Percentiles rank a stretch among this genome's conserved stretches.
phyloP scores from a whole-genome alignment of 2,329 filamentous ascomycete genomes.

The Fusarium phyllophilum region DNA sequence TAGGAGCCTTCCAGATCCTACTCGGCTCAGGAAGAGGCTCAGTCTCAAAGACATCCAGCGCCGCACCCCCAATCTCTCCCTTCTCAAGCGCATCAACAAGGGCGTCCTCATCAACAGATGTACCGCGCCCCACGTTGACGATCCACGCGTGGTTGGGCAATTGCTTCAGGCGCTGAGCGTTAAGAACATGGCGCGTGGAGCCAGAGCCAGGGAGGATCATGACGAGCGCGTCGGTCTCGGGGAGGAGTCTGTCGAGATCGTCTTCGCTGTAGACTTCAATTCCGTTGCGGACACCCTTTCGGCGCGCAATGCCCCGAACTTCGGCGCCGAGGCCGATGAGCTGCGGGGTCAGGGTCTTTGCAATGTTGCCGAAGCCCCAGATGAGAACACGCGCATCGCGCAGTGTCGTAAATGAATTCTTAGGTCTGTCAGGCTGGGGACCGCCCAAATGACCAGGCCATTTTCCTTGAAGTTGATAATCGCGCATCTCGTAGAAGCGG shows the following conservation, averaged over 20 bases:
- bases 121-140: conserved; percentile 63
- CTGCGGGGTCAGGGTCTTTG: conserved; percentile 66
- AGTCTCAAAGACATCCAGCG: conserved; percentile 60
- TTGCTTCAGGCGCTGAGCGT: conserved; percentile 61
- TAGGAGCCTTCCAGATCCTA: conserved; percentile 62
- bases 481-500: conserved; percentile 70
- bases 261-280: conserved; percentile 67
- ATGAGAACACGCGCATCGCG: conserved; percentile 67
- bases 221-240: conserved; percentile 70
- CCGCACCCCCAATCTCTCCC: conserved; percentile 58
- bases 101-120: conserved; percentile 60
- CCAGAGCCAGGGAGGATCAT: conserved; percentile 72
- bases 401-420: conserved; percentile 67
- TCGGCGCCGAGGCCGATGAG: conserved; percentile 65
- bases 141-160: conserved; percentile 68
- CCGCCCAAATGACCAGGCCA: conserved; percentile 73
- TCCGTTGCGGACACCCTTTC: conserved; percentile 66
- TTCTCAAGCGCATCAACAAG: conserved; percentile 57
- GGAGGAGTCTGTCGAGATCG: conserved; percentile 61
- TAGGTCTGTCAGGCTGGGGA: conserved; percentile 66
- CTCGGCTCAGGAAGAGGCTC: conserved; percentile 57
- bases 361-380: conserved; percentile 76
- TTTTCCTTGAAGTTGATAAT: conserved; percentile 64
- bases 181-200: conserved; percentile 65
- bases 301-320: conserved; percentile 68